Evolutionary conservation across 202 grass and related monocot species (phyloP).

Genomic region (Panicum virgatum): DNA sequence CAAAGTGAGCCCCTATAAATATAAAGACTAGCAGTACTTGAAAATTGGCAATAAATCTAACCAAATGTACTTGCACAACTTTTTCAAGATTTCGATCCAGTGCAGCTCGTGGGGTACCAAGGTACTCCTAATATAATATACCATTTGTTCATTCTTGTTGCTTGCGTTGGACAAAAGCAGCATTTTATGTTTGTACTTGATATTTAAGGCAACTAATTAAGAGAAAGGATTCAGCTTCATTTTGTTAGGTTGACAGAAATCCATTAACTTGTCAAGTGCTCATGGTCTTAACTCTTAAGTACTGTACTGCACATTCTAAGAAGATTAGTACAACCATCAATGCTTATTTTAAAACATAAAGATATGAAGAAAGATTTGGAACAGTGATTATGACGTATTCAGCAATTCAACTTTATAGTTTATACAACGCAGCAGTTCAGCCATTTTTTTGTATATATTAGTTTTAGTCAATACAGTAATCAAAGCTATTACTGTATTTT

Average conservation of each 20-base stretch:
- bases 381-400: neutral
- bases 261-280: neutral
- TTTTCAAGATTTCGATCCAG: neutral
- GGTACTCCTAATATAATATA: neutral
- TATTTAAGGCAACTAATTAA: neutral
- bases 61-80: neutral
- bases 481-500: neutral
- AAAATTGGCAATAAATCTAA: neutral
- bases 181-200: neutral
- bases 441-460: neutral
- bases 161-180: neutral
- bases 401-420: neutral
- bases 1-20: neutral
- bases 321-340: neutral
- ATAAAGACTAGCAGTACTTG: neutral
- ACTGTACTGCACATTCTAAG: neutral
- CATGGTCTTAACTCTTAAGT: neutral
- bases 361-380: neutral
- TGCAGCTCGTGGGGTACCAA: neutral
- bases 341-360: neutral
- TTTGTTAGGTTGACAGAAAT: neutral
- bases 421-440: neutral
- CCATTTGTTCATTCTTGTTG: neutral
- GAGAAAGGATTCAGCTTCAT: neutral
- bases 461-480: neutral